A percentile compares a stretch with the other conserved stretches of the same genome.
Conservation (phyloP, 768 basidiomycete genomes). For the Termitomyces sp. region DNA sequence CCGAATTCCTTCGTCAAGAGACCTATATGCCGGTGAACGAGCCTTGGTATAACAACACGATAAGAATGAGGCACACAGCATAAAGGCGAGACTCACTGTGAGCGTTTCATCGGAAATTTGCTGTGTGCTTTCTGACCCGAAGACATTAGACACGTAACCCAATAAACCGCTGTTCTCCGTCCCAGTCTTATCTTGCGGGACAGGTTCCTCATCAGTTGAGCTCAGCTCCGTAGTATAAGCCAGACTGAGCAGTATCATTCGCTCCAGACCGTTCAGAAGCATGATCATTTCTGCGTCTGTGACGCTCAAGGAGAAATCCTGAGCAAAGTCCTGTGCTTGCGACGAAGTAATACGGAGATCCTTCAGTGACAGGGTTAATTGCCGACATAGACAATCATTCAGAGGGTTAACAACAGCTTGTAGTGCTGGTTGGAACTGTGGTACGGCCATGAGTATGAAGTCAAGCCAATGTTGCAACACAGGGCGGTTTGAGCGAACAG, state of each 20-base stretch:
- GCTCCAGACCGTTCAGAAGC: constrained; percentile 80
- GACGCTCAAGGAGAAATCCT: constrained; percentile 42
- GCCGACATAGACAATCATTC: constrained; percentile 73
- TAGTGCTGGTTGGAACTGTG: constrained; percentile 74
- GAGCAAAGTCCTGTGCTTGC: constrained; percentile 28
- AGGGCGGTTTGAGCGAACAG: constrained; percentile 61
- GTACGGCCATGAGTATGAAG: constrained; percentile 87
- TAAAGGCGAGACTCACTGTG: constrained; percentile 37
- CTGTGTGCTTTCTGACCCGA: constrained; percentile 62
- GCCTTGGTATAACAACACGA: constrained; percentile 34
- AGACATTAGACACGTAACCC: constrained; percentile 89
- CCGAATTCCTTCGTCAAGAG: constrained; percentile 78
- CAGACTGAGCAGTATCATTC: constrained; percentile 71
- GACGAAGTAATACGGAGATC: constrained; percentile 47
- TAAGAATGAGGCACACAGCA: constrained; percentile 1
- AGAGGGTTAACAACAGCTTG: constrained; percentile 67
- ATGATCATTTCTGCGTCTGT: constrained; percentile 83
- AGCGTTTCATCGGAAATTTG: constrained; percentile 48
- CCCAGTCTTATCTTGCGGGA: constrained; percentile 44
- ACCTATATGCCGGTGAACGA: constrained; percentile 69
- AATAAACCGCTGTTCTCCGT: constrained; percentile 65
- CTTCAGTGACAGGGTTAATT: constrained; percentile 50
- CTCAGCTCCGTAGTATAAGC: constrained; percentile 47
- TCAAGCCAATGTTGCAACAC: constrained; percentile 96
- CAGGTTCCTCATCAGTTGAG: constrained; percentile 52